Evolutionary conservation across 768 basidiomycete species (phyloP), one percentile per base, ranked within the genome.

Genomic region (Russula earlei): DNA sequence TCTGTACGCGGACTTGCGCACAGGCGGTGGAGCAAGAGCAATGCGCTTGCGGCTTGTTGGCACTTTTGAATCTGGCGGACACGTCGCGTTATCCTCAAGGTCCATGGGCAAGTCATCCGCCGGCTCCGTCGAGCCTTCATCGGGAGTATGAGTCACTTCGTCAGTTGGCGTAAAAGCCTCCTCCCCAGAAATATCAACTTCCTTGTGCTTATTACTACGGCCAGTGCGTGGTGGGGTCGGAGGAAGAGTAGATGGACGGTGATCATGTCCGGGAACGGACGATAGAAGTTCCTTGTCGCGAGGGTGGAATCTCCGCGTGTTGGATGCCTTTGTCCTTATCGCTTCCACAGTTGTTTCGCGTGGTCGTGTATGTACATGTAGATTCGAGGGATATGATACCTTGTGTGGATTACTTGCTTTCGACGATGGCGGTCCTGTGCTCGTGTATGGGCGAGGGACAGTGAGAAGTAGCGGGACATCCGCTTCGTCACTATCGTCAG

Each of bases 191-290:
- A 27, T 25, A 22, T 41, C 20, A 36, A 24, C 24, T 37, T 44
- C 20, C 38, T 56, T 50, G 8, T 42, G 54, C 19, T 49, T 44
- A 34, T 36, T 29, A 49, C 37, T 33, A 22, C 41, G 14, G 36
- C 25, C 19, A 20, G 33, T 51, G 14, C 48, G 40, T 4, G 41
- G 55, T 1, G 50, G 38, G 44, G 57, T 63, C 6, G 61, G 41
- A 33, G 45, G 37, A 20, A 42, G 41, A 17, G 24, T 5, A 8
- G 38, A 9, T n/a, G 42, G 1, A 6, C 36, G 57, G 17, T 65
- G 63, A 41, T 81, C 79, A 64, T 83, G 77, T 37, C 77, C 76
- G 3, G 83, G 81, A 42, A 79, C 69, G 17, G 84, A 86, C 0
- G 83, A 83, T 6, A 82, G 82, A 12, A 56, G 46, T 22, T 56